phyloP scores from a whole-genome alignment of 192 early-diverging fungal genomes.

The Oehlia diaphana region DNA sequence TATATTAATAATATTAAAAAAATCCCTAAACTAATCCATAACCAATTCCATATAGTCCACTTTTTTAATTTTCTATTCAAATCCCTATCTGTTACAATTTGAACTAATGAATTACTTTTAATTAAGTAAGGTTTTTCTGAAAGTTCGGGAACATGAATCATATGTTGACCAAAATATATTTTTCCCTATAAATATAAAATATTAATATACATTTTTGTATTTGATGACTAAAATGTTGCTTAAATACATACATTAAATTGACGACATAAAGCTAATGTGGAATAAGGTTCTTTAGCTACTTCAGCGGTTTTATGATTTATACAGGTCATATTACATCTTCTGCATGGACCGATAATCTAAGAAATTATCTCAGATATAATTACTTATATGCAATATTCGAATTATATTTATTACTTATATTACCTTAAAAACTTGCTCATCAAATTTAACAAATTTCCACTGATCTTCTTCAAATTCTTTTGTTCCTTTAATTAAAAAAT shows the following conservation, averaged over 20 bases:
- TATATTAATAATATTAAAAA: too few species aligned
- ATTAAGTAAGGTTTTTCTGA: conserved; percentile 40
- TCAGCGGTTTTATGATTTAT: conserved; percentile 64
- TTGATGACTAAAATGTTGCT: too few species aligned
- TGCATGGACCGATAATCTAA: conserved; percentile 59
- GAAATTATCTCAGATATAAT: background rate
- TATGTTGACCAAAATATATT: conserved; percentile 52
- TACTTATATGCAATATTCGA: too few species aligned
- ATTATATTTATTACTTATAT: conserved; percentile 6
- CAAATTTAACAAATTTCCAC: conserved; percentile 53
- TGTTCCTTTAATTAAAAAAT: conserved; percentile 60
- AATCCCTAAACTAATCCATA: too few species aligned
- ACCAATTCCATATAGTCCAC: too few species aligned
- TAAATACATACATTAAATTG: conserved; percentile 36
- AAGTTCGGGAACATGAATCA: conserved; percentile 46
- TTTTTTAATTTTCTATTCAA: too few species aligned
- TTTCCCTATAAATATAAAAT: conserved; percentile 34
- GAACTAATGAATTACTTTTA: conserved; percentile 20
- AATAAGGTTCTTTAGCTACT: conserved; percentile 63
- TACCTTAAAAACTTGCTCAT: conserved; percentile 53
- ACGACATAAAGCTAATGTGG: conserved; percentile 51
- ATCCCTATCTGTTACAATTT: background rate
- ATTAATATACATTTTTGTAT: too few species aligned
- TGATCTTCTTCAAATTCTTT: conserved; percentile 66
- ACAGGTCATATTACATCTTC: conserved; percentile 75